Evolutionary conservation across 805 yeast genomes (phyloP).

Genomic region (Yarrowia alimentaria): DNA sequence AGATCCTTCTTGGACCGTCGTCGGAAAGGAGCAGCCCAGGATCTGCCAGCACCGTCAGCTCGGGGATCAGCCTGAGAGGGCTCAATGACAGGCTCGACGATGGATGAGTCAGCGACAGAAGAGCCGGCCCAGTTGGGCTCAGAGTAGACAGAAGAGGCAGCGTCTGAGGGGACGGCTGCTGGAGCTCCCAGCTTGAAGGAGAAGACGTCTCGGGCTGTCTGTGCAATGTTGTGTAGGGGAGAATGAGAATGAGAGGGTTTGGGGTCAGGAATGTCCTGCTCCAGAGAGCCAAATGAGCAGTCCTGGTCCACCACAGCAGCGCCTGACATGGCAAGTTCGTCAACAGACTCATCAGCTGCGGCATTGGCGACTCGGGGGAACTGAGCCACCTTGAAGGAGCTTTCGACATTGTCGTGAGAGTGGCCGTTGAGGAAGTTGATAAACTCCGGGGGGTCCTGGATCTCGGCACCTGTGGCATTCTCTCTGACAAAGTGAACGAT

Average conservation of each 20-base stretch:
- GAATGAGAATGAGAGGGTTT: slow-evolving; percentile 12
- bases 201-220: slow-evolving; percentile 21
- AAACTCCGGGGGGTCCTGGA: slow-evolving; percentile 59
- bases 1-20: slow-evolving; percentile 41
- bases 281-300: slow-evolving; percentile 32
- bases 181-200: slow-evolving; percentile 21
- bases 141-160: slow-evolving; percentile 9
- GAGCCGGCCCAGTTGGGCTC: slow-evolving; percentile 16
- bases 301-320: slow-evolving; percentile 30
- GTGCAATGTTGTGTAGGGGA: slow-evolving; percentile 23
- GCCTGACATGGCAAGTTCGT: slow-evolving; percentile 30
- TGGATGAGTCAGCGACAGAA: background rate
- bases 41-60: slow-evolving; percentile 24
- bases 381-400: slow-evolving; percentile 40
- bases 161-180: background rate
- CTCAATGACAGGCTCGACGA: slow-evolving; percentile 5
- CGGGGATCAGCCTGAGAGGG: background rate
- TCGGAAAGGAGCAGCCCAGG: slow-evolving; percentile 49
- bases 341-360: slow-evolving; percentile 22
- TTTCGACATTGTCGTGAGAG: slow-evolving; percentile 37
- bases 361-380: slow-evolving; percentile 35
- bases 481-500: slow-evolving; percentile 52
- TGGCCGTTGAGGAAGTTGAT: slow-evolving; percentile 56
- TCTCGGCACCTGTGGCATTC: slow-evolving; percentile 64
- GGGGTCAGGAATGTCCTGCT: slow-evolving; percentile 27